Evolutionary conservation across 352 stramenopile genomes (phyloP).

Genomic region (Aphanomyces euteiches): DNA sequence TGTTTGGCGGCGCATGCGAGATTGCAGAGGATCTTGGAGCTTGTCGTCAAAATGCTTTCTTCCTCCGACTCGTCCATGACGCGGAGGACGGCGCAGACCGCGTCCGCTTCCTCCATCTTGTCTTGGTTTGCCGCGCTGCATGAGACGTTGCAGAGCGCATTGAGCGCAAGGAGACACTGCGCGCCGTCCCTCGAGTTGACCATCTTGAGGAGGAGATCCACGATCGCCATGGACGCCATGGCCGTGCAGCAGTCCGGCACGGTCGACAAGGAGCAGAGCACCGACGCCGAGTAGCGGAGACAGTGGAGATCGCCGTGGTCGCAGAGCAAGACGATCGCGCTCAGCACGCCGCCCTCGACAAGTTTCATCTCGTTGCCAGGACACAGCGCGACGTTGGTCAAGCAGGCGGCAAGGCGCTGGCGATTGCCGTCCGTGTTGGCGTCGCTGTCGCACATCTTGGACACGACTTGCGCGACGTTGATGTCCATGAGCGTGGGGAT

Average conservation of each 20-base stretch:
- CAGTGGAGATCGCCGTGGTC: constrained; percentile 69
- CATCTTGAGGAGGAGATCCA: constrained; percentile 67
- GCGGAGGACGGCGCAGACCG: constrained; percentile 50
- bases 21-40: constrained; percentile 66
- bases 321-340: constrained; percentile 60
- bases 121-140: constrained; percentile 57
- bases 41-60: constrained; percentile 54
- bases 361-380: constrained; percentile 53
- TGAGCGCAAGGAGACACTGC: constrained; percentile 47
- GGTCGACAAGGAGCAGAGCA: constrained; percentile 64
- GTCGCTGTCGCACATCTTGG: constrained; percentile 46
- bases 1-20: constrained; percentile 58
- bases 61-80: constrained; percentile 59
- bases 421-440: constrained; percentile 37
- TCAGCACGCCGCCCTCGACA: constrained; percentile 67
- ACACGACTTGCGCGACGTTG: constrained; percentile 67
- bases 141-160: constrained; percentile 47
- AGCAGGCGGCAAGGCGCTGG: background rate
- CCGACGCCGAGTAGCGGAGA: constrained; percentile 61
- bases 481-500: constrained; percentile 65
- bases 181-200: constrained; percentile 44
- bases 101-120: constrained; percentile 66
- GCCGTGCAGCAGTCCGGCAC: constrained; percentile 42
- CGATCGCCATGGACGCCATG: constrained; percentile 31
- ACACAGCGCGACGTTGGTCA: constrained; percentile 22